Conservation (phyloP, 2,329 filamentous ascomycete species). For the Claviceps sp. region DNA sequence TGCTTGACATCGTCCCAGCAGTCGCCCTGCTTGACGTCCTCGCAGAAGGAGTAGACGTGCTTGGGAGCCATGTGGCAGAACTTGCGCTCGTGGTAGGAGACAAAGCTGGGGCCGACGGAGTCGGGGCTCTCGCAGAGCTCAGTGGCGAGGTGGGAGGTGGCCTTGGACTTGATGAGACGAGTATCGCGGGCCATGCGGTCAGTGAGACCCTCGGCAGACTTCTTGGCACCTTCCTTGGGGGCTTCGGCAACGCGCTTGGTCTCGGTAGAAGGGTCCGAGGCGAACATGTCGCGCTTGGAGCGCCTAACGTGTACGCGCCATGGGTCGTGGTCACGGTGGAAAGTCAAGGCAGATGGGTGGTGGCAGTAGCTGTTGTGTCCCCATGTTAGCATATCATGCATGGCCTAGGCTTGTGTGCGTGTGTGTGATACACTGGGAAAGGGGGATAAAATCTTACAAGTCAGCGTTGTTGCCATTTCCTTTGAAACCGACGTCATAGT, state of each 20-base stretch:
- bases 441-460: not conserved
- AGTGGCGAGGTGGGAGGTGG: not conserved
- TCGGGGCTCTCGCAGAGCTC: slow-evolving; percentile 6
- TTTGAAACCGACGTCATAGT: not conserved
- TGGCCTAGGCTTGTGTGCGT: not conserved
- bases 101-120: slow-evolving; percentile 5
- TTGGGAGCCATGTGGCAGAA: slow-evolving; percentile 11
- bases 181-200: not conserved
- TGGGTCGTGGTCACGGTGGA: not conserved
- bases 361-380: not conserved
- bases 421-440: not conserved
- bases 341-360: not conserved
- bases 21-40: slow-evolving; percentile 1
- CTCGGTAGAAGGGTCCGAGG: not conserved
- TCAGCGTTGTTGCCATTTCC: not conserved
- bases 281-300: not conserved
- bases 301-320: not conserved
- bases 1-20: slow-evolving; percentile 9
- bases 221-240: not conserved
- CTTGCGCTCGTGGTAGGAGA: slow-evolving; percentile 8
- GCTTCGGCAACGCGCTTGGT: too few relatives aligned
- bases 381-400: not conserved
- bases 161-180: not conserved
- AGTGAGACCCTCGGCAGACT: not conserved
- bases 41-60: slow-evolving; percentile 8